Percentiles rank a stretch among this genome's conserved stretches.
Conservation (phyloP, 2,329 filamentous ascomycete genomes). For the Cryphonectria naterciae region DNA sequence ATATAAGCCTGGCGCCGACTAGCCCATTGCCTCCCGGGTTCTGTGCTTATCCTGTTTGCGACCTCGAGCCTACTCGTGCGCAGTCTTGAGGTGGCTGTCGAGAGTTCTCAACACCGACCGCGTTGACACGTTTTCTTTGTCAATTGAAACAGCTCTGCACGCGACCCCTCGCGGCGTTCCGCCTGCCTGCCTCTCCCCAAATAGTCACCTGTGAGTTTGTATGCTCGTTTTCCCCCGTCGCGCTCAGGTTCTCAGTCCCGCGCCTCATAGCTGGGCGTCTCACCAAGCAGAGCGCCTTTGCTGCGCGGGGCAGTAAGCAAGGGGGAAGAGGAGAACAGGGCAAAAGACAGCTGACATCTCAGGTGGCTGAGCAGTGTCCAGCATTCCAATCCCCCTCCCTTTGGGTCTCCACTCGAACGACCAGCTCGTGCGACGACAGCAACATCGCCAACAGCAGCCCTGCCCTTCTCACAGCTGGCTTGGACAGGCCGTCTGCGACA, state of each 20-base stretch:
- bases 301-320: neutral
- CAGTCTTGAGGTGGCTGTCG: neutral
- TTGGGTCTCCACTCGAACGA: neutral
- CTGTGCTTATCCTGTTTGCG: constrained; percentile 7
- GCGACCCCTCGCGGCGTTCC: neutral
- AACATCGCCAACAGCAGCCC: neutral
- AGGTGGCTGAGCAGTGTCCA: neutral
- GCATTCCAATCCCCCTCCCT: neutral
- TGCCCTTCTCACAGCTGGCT: neutral
- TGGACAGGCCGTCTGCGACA: neutral
- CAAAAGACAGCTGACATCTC: neutral
- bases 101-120: neutral
- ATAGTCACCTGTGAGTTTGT: neutral
- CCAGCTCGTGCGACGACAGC: neutral
- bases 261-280: neutral
- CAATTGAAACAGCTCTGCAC: neutral
- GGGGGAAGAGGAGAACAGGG: neutral
- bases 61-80: neutral
- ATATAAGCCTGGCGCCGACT: neutral
- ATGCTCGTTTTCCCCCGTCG: too few species aligned
- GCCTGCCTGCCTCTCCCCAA: neutral
- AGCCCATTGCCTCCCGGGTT: neutral
- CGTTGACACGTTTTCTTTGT: neutral
- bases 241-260: neutral
- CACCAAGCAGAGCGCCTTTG: neutral